A percentile compares a stretch with the other conserved stretches of the same genome.
These are phyloP conservation scores for Pilatotrama ljubarskyi DNA, from an alignment of 768 basidiomycete genomes.

Conservation along the genomic window DNA sequence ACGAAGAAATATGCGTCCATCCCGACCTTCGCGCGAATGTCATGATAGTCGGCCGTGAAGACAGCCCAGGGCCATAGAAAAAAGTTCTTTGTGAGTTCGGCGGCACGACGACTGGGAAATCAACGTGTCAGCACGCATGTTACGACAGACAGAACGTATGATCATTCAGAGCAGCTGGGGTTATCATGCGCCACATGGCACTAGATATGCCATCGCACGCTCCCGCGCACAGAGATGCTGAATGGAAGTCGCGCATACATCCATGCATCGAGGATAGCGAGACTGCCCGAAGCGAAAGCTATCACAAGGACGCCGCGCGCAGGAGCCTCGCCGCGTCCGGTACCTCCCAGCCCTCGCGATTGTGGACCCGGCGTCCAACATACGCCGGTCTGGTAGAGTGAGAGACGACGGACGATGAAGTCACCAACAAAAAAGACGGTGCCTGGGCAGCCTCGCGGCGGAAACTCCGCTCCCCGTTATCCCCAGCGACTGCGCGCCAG, in stretches of 20 bases:
- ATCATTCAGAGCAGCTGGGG: background rate
- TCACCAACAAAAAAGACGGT: background rate
- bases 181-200: too few species aligned
- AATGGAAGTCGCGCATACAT: too few species aligned
- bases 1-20: slow-evolving; percentile 94
- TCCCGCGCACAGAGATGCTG: too few species aligned
- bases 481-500: background rate
- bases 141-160: too few species aligned
- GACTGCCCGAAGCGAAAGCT: too few species aligned
- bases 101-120: slow-evolving; percentile 45
- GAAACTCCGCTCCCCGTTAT: background rate
- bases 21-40: slow-evolving; percentile 70
- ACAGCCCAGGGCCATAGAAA: slow-evolving; percentile 71
- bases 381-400: background rate
- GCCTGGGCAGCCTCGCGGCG: background rate
- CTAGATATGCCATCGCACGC: too few species aligned
- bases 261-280: too few species aligned
- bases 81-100: slow-evolving; percentile 48
- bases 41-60: slow-evolving; percentile 58
- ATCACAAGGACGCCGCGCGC: too few species aligned
- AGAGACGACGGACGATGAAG: background rate
- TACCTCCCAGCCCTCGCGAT: too few species aligned
- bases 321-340: too few species aligned
- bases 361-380: too few species aligned
- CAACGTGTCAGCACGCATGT: slow-evolving; percentile 4